Base-by-base conservation (phyloP, 139 green algal genomes). In the Picochlorum sp. region DNA sequence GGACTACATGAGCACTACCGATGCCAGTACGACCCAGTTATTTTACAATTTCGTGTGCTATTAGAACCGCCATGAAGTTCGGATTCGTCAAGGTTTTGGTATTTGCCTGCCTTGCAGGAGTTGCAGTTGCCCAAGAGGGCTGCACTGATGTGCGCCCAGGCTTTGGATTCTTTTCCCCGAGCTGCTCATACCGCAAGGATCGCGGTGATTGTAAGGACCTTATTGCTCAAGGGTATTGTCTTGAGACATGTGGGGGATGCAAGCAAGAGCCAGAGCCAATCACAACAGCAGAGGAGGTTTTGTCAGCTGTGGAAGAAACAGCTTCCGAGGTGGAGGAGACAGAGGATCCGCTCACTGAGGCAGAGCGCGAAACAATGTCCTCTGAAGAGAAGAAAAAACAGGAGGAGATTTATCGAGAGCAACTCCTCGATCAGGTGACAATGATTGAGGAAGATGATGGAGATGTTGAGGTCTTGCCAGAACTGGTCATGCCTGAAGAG, bases 71-170 rank as follows among this genome's bases (percentile, higher is more conserved):
- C 8, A 41, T 41, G 34, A 41, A 41, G 34, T 41, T 41, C 8
- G 34, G 34, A 41, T 41, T 41, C 8, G 34, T 41, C 34, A 41
- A 9, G 37, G 49, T 51, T 63, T 65, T 49, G 63, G 64, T 62
- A 11, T 14, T 23, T 10, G 15, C 8, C 50, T 24, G 8, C 63
- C 24, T 63, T 3, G 51, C 14, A 60, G 64, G 49, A 55, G 64
- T 34, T 8, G 44, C 5, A n/a, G 24, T 68, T 30, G 11, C 18
- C 41, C 47, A 31, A 21, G 9, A 59, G 28, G 28, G 28, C 21
- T n/a, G 34, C 34, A 41, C 34, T 13, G 34, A 41, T 41, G 34
- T 41, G 34, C 34, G 34, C 1, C 34, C 34, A 41, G 34, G 34
- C 11, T 34, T 23, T 59, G 23, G 20, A n/a, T 30, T 34, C 13